Conservation (phyloP, 164 flowering plant species). For the Aristolochia contorta region DNA sequence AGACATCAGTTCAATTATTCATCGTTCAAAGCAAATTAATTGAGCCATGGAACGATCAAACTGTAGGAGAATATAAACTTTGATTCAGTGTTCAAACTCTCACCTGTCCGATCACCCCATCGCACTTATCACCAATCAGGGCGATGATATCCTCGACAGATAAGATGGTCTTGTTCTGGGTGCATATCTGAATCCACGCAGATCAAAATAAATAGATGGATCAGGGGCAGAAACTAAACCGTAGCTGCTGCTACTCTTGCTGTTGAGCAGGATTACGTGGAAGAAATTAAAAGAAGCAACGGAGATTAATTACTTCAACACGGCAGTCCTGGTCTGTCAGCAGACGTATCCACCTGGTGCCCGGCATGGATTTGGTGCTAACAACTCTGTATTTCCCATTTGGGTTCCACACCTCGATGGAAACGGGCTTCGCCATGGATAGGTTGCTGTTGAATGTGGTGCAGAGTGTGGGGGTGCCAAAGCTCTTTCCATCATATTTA, state of each 20-base stretch:
- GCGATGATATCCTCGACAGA: conserved; percentile 90
- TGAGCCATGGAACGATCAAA: neutral
- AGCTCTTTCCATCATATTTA: too few relatives aligned
- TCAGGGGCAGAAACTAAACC: too few relatives aligned
- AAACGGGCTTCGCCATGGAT: conserved; percentile 76
- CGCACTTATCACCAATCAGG: conserved; percentile 78
- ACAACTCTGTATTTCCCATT: conserved; percentile 86
- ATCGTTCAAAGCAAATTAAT: neutral
- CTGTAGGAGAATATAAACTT: too few relatives aligned
- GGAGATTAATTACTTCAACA: conserved; percentile 56
- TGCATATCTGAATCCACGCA: conserved; percentile 65
- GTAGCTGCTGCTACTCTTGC: neutral
- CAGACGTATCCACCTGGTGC: conserved; percentile 93
- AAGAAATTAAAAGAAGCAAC: conserved; percentile 1
- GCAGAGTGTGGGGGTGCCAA: too few relatives aligned
- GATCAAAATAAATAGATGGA: neutral
- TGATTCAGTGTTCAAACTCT: neutral
- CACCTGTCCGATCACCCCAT: conserved; percentile 98
- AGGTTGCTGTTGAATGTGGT: neutral
- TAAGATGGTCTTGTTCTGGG: conserved; percentile 76
- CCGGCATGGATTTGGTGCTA: conserved; percentile 96
- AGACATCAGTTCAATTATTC: neutral
- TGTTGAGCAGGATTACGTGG: neutral
- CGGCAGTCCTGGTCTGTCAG: conserved; percentile 77
- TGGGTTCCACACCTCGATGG: conserved; percentile 87